phyloP scores from a whole-genome alignment of 148 eudicot genomes.

The Spergularia bocconei region DNA sequence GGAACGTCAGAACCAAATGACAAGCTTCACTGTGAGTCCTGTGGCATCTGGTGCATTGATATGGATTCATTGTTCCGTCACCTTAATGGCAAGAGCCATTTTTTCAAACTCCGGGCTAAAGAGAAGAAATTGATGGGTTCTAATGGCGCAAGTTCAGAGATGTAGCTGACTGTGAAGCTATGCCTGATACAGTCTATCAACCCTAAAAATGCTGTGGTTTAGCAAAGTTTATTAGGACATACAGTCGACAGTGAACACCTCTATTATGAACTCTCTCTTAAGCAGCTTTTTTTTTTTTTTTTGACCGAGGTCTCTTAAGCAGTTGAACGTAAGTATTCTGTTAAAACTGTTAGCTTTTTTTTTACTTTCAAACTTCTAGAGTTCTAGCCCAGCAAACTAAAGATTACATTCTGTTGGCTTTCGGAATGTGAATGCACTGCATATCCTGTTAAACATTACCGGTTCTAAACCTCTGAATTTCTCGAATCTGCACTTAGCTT shows the following conservation, averaged over 20 bases:
- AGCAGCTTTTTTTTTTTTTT: too few species aligned
- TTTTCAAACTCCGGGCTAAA: constrained; percentile 6
- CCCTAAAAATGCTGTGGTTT: background rate
- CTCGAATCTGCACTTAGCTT: too few species aligned
- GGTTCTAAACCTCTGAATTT: too few species aligned
- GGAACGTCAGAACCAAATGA: background rate
- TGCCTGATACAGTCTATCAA: too few species aligned
- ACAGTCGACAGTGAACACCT: too few species aligned
- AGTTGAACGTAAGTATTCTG: background rate
- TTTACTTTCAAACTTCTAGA: too few species aligned
- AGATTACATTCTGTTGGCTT: too few species aligned
- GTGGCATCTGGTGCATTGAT: constrained; percentile 23
- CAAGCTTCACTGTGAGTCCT: constrained; percentile 17
- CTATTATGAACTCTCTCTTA: too few species aligned
- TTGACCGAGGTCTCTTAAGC: background rate
- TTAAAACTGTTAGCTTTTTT: too few species aligned
- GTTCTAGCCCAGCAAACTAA: too few species aligned
- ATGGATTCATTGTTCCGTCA: constrained; percentile 8
- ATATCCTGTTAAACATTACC: too few species aligned
- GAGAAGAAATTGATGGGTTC: constrained; percentile 13
- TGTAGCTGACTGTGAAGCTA: background rate
- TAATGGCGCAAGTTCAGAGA: background rate
- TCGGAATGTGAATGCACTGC: too few species aligned
- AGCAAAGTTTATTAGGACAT: background rate
- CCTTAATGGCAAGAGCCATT: constrained; percentile 27